Conservation (phyloP, 371 early-diverging fungal genomes). For the Mucor piriformis region DNA sequence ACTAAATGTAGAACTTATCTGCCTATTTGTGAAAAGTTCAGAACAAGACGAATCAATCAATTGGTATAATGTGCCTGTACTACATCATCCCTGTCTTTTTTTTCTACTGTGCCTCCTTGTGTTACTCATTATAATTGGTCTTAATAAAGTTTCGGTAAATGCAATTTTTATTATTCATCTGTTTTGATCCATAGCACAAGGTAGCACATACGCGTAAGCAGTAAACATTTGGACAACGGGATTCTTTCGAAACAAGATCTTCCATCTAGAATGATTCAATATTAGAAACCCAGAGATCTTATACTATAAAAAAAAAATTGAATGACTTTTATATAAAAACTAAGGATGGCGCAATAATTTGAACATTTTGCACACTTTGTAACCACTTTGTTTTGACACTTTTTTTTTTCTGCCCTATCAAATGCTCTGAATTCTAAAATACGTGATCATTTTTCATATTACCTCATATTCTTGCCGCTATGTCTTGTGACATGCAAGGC, state of each 20-base stretch:
- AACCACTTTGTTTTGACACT: conserved; percentile 4
- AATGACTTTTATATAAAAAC: not conserved
- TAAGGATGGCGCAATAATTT: conserved; percentile 8
- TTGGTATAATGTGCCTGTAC: not conserved
- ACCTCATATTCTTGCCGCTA: not conserved
- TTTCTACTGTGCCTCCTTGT: not conserved
- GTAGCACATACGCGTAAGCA: not conserved
- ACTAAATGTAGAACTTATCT: conserved; percentile 27
- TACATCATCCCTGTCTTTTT: not conserved
- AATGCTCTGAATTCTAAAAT: not conserved
- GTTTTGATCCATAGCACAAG: not conserved
- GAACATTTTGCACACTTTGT: conserved; percentile 6
- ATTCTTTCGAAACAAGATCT: not conserved
- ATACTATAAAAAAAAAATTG: not conserved
- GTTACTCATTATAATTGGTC: not conserved
- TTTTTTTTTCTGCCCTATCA: not conserved
- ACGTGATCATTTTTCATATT: conserved; percentile 5
- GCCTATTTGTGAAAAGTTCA: conserved; percentile 41
- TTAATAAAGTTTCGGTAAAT: not conserved
- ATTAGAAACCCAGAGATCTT: not conserved
- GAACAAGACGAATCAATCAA: conserved; percentile 5
- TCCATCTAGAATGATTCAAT: not conserved
- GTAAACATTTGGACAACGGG: not conserved
- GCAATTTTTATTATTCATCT: not conserved
- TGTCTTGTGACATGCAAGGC: too few relatives aligned